Evolutionary conservation across 495 filamentous ascomycete species (phyloP).

Genomic region (Penicillium flavigenum): DNA sequence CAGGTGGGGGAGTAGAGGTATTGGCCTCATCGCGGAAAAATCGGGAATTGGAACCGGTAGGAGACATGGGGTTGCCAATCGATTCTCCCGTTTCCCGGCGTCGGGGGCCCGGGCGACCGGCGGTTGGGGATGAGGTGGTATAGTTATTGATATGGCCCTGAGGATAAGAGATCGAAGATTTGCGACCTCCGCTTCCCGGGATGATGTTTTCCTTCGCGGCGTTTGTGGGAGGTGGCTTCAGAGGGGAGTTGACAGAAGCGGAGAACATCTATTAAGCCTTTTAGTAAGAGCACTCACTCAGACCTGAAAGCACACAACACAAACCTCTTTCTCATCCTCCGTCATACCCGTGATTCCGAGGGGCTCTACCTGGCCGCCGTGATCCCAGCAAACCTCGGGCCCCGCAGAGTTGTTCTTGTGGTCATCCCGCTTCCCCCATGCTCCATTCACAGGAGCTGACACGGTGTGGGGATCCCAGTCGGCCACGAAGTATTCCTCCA

Average conservation of each 20-base stretch:
- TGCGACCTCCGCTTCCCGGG: constrained; percentile 63
- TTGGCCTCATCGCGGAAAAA: constrained; percentile 60
- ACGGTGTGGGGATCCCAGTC: constrained; percentile 72
- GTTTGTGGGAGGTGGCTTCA: constrained; percentile 78
- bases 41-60: constrained; percentile 47
- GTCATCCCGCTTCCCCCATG: constrained; percentile 79
- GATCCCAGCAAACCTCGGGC: constrained; percentile 88
- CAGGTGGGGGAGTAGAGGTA: constrained; percentile 60
- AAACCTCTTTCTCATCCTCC: constrained; percentile 78
- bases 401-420: constrained; percentile 60
- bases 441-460: constrained; percentile 59
- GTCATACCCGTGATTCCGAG: constrained; percentile 74
- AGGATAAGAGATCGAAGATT: constrained; percentile 69
- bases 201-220: constrained; percentile 65
- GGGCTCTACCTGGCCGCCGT: constrained; percentile 67
- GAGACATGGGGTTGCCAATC: constrained; percentile 57
- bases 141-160: constrained; percentile 47
- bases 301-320: constrained; percentile 23
- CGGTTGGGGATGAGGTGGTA: constrained; percentile 57
- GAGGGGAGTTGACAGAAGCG: constrained; percentile 84
- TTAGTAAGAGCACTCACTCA: constrained; percentile 16
- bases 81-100: constrained; percentile 88
- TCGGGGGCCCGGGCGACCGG: constrained; percentile 66
- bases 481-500: constrained; percentile 68
- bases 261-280: constrained; percentile 62